A percentile compares a stretch with the other conserved stretches of the same genome.
phyloP scores from a whole-genome alignment of 208 protist genomes.

The Leishmania gerbilli region DNA sequence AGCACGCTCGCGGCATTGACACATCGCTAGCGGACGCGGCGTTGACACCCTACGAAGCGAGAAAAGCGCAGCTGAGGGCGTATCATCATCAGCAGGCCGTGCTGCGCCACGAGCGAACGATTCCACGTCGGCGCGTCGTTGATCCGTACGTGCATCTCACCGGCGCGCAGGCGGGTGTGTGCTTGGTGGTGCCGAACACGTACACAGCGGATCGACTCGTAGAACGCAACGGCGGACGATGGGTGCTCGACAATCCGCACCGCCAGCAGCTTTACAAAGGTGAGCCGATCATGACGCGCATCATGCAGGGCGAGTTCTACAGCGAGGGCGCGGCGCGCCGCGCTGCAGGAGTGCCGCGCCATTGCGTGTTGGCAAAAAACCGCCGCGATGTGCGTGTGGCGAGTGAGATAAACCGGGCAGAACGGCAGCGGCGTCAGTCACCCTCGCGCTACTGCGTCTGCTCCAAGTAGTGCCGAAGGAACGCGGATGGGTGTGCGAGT shows the following conservation, averaged over 20 bases:
- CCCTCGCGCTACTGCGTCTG: slow-evolving; percentile 2
- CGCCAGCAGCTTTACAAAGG: slow-evolving; percentile 68
- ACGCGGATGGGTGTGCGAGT: not conserved
- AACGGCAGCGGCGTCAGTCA: slow-evolving; percentile 13
- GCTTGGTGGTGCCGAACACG: slow-evolving; percentile 39
- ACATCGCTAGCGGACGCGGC: not conserved
- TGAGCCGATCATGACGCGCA: slow-evolving; percentile 72
- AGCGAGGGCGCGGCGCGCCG: slow-evolving; percentile 6
- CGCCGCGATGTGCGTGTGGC: slow-evolving; percentile 52
- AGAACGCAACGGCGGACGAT: slow-evolving; percentile 37
- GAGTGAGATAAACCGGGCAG: slow-evolving; percentile 48
- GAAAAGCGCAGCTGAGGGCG: slow-evolving; percentile 24
- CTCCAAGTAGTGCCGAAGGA: slow-evolving; percentile 10
- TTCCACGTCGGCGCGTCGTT: slow-evolving; percentile 61
- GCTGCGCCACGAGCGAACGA: slow-evolving; percentile 66
- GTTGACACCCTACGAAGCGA: slow-evolving; percentile 17
- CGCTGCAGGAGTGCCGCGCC: slow-evolving; percentile 9
- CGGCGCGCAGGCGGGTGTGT: slow-evolving; percentile 42
- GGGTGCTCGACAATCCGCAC: slow-evolving; percentile 70
- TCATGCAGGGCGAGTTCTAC: slow-evolving; percentile 86
- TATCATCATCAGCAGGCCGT: slow-evolving; percentile 54
- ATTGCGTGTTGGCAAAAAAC: slow-evolving; percentile 41
- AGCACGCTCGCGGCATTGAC: slow-evolving; percentile 33
- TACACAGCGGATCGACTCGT: slow-evolving; percentile 48
- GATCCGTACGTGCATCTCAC: slow-evolving; percentile 66